Base-by-base conservation (phyloP, 2,329 filamentous ascomycete species). In the Colletotrichum brevisporum region DNA sequence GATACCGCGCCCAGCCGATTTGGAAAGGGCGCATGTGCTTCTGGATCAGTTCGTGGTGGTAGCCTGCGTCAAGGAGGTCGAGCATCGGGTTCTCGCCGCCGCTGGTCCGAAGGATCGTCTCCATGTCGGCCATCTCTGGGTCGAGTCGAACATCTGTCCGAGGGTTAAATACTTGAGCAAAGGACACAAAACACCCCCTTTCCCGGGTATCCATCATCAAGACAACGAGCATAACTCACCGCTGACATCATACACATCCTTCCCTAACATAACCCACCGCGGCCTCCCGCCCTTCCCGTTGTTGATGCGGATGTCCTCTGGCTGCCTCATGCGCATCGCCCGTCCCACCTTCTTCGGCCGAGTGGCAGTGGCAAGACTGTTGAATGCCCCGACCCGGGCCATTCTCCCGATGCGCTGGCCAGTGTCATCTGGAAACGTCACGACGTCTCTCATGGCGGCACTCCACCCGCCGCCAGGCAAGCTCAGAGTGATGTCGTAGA, bases 221-320 rank as follows among this genome's bases (percentile, higher is more conserved):
- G 6, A 31, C 26, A 24, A 9, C n/a, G 24, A 16, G 15, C 21
- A 24, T 24, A 24, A 15, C 48, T 41, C 24, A 53, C 58, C 18
- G 9, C 31, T 52, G 15, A 61, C 16, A 1, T 61, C 48, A 6
- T 48, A 61, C 15, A 61, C 58, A 27, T 61, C 47, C 2, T 15
- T 15, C 3, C 31, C 48, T 8, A 53, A 4, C 0, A 36, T 21
- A 9, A 61, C 15, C 58, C 58, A 61, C 0, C 5, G 6, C 2
- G 58, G 36, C 27, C 58, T 21, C 13, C 58, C 58, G 0, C 52
- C 10, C 5, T 26, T 61, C n/a, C 48, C 58, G 21, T 61, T 36
- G 21, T 61, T 53, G 21, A 61, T 26, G 3, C 21, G 5, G 8
- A 61, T 6, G 15, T 61, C 36, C 47, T 61, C 58, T 10, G 9